Evolutionary conservation across 805 yeast species (phyloP).

Genomic region (Brettanomyces anomalus): DNA sequence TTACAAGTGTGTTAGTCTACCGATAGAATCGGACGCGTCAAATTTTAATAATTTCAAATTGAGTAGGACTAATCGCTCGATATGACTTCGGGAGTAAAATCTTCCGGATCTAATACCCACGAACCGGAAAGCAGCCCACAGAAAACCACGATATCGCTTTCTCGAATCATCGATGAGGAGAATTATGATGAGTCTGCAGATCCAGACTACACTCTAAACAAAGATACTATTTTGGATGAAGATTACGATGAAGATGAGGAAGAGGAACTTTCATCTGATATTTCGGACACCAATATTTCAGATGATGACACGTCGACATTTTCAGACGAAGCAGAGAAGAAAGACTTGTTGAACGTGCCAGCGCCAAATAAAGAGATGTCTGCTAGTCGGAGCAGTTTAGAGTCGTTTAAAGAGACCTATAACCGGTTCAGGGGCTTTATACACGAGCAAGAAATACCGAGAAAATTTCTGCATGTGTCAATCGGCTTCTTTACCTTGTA

Average conservation of each 20-base stretch:
- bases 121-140: no score
- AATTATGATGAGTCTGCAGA: constrained; percentile 20
- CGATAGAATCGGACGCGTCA: no score
- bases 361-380: background rate
- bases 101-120: no score
- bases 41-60: no score
- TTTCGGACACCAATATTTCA: constrained; percentile 1
- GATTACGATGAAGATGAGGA: constrained; percentile 4
- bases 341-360: background rate
- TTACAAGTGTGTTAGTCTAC: no score
- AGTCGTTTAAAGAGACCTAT: constrained; percentile 16
- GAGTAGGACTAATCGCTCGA: no score
- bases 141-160: background rate
- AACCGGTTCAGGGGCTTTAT: constrained; percentile 21
- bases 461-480: constrained; percentile 82
- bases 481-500: constrained; percentile 77
- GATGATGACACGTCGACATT: constrained; percentile 1
- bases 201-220: constrained; percentile 18
- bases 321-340: background rate
- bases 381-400: constrained; percentile 1
- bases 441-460: constrained; percentile 74
- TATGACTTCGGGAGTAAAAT: no score
- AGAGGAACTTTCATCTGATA: background rate
- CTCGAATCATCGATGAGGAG: constrained; percentile 8
- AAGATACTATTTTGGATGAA: constrained; percentile 1